phyloP scores from a whole-genome alignment of 208 protist species.

The Balamuthia mandrillaris region DNA sequence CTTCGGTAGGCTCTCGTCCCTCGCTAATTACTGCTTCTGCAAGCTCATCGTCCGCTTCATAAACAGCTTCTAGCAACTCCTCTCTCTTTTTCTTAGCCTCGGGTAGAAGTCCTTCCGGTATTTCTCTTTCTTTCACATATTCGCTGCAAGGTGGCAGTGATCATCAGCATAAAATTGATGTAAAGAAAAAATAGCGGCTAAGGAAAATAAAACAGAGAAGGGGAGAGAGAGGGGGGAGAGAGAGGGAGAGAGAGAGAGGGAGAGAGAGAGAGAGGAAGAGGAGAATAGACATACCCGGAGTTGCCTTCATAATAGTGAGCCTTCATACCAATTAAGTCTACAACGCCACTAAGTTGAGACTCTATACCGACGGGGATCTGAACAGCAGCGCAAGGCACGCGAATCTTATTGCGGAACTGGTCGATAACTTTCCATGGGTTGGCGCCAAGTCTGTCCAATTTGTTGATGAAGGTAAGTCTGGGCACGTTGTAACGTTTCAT shows the following conservation, averaged over 20 bases:
- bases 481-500: slow-evolving; percentile 89
- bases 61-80: slow-evolving; percentile 86
- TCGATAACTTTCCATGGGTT: slow-evolving; percentile 55
- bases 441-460: slow-evolving; percentile 86
- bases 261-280: too few species aligned
- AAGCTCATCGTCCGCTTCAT: slow-evolving; percentile 91
- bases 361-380: slow-evolving; percentile 95
- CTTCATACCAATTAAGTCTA: slow-evolving; percentile 89
- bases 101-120: slow-evolving; percentile 81
- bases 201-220: too few species aligned
- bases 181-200: too few species aligned
- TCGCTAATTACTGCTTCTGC: slow-evolving; percentile 91
- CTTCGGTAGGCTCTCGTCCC: slow-evolving; percentile 74
- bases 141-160: too few species aligned
- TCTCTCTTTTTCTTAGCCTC: slow-evolving; percentile 75
- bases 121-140: slow-evolving; percentile 49
- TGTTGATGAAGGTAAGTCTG: slow-evolving; percentile 97
- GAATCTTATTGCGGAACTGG: slow-evolving; percentile 78
- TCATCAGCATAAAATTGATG: too few species aligned
- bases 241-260: too few species aligned
- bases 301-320: slow-evolving; percentile 89
- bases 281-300: slow-evolving; percentile 74
- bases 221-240: too few species aligned
- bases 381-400: slow-evolving; percentile 90
- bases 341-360: slow-evolving; percentile 89